phyloP scores from a whole-genome alignment of 805 yeast genomes.

The Suhomyces vadensis region DNA sequence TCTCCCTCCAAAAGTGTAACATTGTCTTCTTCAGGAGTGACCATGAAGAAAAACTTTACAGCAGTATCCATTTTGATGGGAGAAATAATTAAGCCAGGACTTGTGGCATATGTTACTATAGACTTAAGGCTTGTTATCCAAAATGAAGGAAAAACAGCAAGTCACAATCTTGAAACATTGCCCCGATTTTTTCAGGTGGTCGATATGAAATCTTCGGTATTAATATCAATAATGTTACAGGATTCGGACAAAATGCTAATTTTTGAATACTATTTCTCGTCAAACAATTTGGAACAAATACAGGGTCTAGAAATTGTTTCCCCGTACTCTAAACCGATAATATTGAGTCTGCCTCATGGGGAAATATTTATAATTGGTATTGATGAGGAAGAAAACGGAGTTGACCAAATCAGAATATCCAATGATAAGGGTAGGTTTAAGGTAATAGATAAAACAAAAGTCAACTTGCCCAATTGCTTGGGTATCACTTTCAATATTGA shows the following conservation, averaged over 20 bases:
- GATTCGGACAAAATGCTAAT: too few relatives aligned
- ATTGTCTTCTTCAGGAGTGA: background rate
- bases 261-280: too few relatives aligned
- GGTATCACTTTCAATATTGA: background rate
- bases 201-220: background rate
- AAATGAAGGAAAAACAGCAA: background rate
- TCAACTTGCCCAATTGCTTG: background rate
- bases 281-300: too few relatives aligned
- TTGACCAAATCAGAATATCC: background rate
- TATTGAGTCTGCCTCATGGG: background rate
- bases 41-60: background rate
- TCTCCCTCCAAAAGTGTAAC: background rate
- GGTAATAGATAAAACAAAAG: background rate
- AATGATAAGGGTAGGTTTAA: background rate
- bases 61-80: background rate
- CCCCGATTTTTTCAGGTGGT: background rate
- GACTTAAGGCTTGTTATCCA: background rate
- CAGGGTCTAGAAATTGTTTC: background rate
- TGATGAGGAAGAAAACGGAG: background rate
- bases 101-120: background rate
- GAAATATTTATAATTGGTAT: background rate
- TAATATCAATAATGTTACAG: too few relatives aligned
- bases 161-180: background rate
- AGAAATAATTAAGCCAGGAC: background rate
- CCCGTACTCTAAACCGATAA: background rate